These are phyloP conservation scores for Septoria linicola DNA, from an alignment of 2,329 filamentous ascomycete species.

Conservation along the genomic window DNA sequence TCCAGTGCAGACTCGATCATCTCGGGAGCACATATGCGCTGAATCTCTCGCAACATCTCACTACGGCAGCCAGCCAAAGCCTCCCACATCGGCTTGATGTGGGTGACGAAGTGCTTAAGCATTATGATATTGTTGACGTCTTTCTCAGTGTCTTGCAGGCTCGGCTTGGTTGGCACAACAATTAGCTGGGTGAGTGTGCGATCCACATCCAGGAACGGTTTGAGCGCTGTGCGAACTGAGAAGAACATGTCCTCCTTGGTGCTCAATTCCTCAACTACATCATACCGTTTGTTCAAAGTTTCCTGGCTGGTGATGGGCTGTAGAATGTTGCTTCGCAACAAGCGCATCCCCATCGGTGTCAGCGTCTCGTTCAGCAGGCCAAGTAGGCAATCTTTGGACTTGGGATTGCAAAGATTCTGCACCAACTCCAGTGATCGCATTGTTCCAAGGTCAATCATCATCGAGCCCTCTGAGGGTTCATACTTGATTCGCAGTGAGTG, in stretches of 20 bases:
- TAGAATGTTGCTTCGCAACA: constrained; percentile 80
- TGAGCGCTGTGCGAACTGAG: constrained; percentile 72
- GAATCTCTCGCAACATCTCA: constrained; percentile 65
- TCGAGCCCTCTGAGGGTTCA: constrained; percentile 82
- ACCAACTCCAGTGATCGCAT: constrained; percentile 86
- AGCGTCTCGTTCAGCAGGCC: constrained; percentile 80
- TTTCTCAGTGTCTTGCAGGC: constrained; percentile 70
- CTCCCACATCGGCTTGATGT: constrained; percentile 66
- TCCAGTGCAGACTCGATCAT: constrained; percentile 61
- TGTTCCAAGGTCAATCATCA: constrained; percentile 92
- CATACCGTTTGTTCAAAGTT: constrained; percentile 70
- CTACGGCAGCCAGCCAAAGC: constrained; percentile 65
- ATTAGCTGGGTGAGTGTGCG: constrained; percentile 80
- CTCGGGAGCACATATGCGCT: constrained; percentile 64
- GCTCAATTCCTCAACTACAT: constrained; percentile 79
- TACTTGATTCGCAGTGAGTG: constrained; percentile 85
- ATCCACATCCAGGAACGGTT: constrained; percentile 75
- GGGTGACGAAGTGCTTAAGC: constrained; percentile 75
- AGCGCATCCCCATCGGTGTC: constrained; percentile 83
- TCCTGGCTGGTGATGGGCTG: constrained; percentile 76
- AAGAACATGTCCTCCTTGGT: constrained; percentile 83
- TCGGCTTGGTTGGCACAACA: constrained; percentile 65
- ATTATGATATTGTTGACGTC: constrained; percentile 83
- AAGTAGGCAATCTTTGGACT: constrained; percentile 79
- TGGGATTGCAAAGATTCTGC: constrained; percentile 75